Evolutionary conservation across 441 rosid genomes (phyloP), one percentile per base, ranked within the genome.

Genomic region (Populus hybrid): DNA sequence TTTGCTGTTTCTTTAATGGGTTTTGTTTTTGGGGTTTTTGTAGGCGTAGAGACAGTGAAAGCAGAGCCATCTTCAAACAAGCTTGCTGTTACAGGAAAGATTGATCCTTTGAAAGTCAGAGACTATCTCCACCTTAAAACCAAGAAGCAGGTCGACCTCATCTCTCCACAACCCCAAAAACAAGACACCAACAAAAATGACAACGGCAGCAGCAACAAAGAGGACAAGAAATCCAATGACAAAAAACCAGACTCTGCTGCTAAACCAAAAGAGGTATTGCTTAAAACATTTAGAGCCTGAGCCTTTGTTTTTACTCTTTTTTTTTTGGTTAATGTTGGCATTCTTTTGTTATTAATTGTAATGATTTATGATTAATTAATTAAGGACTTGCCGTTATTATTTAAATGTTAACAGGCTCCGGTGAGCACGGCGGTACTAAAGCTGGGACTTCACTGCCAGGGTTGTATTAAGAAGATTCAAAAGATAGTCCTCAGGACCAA

Each of bases 341-440:
- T 61, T 61, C 66, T 61, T 61, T 10, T 61, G 66, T 61, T 61
- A 21, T 21, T 69, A 35, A 24, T 71, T 20, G 38, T 35, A 20
- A 30, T 66, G 30, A 23, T 71, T 34, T 23, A 10, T 21, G 66
- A 23, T 54, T 34, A 14, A 4, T 68, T 73, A 61, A 16, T 77
- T 23, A 42, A 18, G 12, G 8, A 11, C 26, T 61, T 61, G 3
- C 66, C 66, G 14, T 61, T 61, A 61, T 18, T 32, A n/a, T 63
- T 72, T 30, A 21, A 11, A 26, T 24, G 21, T 32, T 18, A 11
- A 59, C 72, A 93, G 95, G 76, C 86, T 66, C 89, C 90, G 85
- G 89, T 89, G 76, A 90, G 88, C 73, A 89, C 95, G 87, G 95
- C 89, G 86, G 86, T 90, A 30, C 82, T 93, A 83, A 90, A 92